Conservation (phyloP, 2,329 filamentous ascomycete genomes). For the Pestalotiopsis fici region DNA sequence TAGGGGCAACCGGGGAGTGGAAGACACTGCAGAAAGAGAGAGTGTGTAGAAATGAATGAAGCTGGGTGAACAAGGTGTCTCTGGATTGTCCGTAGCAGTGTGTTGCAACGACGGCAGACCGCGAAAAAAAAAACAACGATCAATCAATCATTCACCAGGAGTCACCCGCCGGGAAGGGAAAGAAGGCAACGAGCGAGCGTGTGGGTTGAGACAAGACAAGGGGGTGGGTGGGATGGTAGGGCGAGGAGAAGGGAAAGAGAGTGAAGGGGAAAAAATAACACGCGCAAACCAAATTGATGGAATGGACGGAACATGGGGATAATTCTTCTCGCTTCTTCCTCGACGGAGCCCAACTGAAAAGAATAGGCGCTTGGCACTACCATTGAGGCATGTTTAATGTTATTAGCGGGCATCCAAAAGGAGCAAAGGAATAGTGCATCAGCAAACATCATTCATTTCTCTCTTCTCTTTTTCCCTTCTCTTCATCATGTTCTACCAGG, state of each 20-base stretch:
- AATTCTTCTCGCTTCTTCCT: background rate
- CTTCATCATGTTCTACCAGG: background rate
- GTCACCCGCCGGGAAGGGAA: background rate
- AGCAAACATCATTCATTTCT: no score
- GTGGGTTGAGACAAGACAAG: background rate
- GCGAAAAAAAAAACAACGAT: background rate
- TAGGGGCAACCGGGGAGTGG: background rate
- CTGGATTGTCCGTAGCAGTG: background rate
- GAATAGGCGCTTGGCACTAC: no score
- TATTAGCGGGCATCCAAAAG: no score
- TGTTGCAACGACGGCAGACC: background rate
- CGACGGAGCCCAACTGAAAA: no score
- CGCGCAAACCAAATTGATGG: background rate
- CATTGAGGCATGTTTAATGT: no score
- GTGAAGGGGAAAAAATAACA: background rate
- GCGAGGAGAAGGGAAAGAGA: background rate
- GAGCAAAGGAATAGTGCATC: no score
- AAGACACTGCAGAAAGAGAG: background rate
- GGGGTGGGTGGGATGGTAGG: background rate
- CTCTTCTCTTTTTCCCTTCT: no score
- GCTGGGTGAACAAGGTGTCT: background rate
- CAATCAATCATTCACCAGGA: background rate
- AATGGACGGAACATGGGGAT: background rate
- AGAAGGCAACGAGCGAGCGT: background rate
- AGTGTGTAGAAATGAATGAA: background rate